phyloP scores from a whole-genome alignment of 352 stramenopile species.

The Phytophthora crassamura region DNA sequence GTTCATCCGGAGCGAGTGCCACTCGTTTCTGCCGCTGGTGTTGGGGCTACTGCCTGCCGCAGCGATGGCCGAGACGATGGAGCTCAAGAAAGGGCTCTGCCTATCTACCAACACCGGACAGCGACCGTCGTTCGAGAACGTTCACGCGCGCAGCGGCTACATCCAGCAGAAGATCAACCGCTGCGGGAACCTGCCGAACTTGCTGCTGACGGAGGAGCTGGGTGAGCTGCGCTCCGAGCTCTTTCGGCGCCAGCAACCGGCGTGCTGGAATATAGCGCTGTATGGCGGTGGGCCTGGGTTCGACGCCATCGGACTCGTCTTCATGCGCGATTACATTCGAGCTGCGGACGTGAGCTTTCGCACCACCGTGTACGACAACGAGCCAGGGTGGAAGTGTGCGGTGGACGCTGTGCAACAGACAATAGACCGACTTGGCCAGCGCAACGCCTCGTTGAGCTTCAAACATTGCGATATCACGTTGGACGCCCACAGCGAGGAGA shows the following conservation, averaged over 20 bases:
- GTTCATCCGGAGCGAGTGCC: conserved; percentile 51
- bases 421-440: conserved; percentile 31
- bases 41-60: conserved; percentile 40
- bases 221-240: conserved; percentile 56
- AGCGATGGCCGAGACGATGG: conserved; percentile 48
- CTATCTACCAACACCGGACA: conserved; percentile 71
- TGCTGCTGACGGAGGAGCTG: conserved; percentile 63
- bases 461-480: conserved; percentile 71
- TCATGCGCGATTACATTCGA: conserved; percentile 64
- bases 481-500: conserved; percentile 43
- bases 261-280: conserved; percentile 56
- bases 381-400: conserved; percentile 60
- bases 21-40: conserved; percentile 47
- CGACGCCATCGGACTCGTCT: conserved; percentile 58
- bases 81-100: conserved; percentile 64
- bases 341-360: conserved; percentile 53
- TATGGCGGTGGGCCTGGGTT: conserved; percentile 72
- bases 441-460: conserved; percentile 46
- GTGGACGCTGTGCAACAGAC: conserved; percentile 44
- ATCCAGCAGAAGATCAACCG: conserved; percentile 75
- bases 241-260: conserved; percentile 40
- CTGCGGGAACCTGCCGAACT: conserved; percentile 66
- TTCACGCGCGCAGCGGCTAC: conserved; percentile 65
- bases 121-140: conserved; percentile 69
- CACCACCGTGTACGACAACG: conserved; percentile 74